Evolutionary conservation across 495 filamentous ascomycete genomes (phyloP).

Genomic region (Diplogelasinospora grovesii): DNA sequence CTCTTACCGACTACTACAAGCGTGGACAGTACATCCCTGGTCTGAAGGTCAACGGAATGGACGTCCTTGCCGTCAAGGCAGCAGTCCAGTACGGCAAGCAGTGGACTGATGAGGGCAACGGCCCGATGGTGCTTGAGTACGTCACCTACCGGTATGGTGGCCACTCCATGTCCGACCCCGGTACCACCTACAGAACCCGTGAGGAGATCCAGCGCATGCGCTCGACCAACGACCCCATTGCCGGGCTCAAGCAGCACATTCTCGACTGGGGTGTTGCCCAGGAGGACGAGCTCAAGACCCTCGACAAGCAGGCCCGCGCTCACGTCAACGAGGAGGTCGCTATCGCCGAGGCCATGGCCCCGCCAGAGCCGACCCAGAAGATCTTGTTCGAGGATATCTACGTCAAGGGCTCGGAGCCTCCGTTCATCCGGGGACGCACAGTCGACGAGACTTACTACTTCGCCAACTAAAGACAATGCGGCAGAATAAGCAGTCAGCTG

Average conservation of each 20-base stretch:
- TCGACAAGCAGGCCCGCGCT: conserved; percentile 86
- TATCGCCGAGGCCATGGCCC: conserved; percentile 76
- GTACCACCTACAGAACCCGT: conserved; percentile 97
- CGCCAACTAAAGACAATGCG: conserved; percentile 16
- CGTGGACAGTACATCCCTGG: conserved; percentile 99
- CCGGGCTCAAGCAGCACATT: conserved; percentile 95
- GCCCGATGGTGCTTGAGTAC: conserved; percentile 94
- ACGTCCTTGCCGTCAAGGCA: conserved; percentile 95
- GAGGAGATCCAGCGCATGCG: conserved; percentile 99
- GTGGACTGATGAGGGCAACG: conserved; percentile 71
- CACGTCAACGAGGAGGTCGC: conserved; percentile 86
- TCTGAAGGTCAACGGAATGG: conserved; percentile 99
- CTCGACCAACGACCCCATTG: conserved; percentile 95
- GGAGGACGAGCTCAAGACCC: conserved; percentile 93
- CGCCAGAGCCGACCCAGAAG: conserved; percentile 66
- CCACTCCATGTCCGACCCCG: conserved; percentile 98
- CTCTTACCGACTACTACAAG: conserved; percentile 99
- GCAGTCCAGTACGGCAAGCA: conserved; percentile 89
- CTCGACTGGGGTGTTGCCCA: conserved; percentile 86
- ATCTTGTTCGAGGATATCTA: conserved; percentile 97
- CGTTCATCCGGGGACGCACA: conserved; percentile 82
- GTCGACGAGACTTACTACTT: conserved; percentile 93
- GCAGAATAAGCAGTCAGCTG: not conserved
- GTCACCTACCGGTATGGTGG: conserved; percentile 99
- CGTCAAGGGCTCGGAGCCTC: conserved; percentile 82